Evolutionary conservation across 179 eudicot species (phyloP), one percentile per base, ranked within the genome.

Genomic region (Silene noctiflora): DNA sequence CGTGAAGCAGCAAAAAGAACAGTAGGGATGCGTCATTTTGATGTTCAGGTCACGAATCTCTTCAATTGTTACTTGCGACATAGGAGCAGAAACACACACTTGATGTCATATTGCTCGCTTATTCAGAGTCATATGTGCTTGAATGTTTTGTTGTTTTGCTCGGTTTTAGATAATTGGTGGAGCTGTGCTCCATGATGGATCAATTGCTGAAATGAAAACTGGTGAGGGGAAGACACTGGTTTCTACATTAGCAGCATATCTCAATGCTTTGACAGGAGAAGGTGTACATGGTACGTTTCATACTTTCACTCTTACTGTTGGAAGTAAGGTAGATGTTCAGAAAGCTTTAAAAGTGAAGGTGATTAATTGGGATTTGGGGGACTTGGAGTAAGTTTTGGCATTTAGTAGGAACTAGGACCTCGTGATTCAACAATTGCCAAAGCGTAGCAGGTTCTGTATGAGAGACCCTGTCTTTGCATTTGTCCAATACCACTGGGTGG

Each of bases 1-100:
- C 94, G 99, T 61, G 99, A 96, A 88, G 97, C 99, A 72, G 99
- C 99, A 25, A 89, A 77, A 79, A 86, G 99, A 85, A 93, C 90
- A 80, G 93, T 96, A 78, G 97, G 99, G 77, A 93, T 96, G 98
- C 98, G 99, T 20, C 99, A 96, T 84, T 96, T 96, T 88, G 99
- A 96, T 91, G 98, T 93, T 67, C 99, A 96, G 98, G 99, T 95
- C 16, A 66, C 51, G 35, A 73, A 75, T 66, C 22, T 42, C 35
- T 62, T 71, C 60, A 42, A 5, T 10, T 58, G 10, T n/a, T 69
- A 65, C 42, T 61, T 76, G 31, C 46, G 10, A n/a, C 68, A 33
- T 35, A 22, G 24, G 39, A 61, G 60, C 39, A 76, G 60, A 42
- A 27, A 55, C 16, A 5, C 31, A 17, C 72, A 17, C 11, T 64